Evolutionary conservation across 2,329 filamentous ascomycete species (phyloP), one percentile per base, ranked within the genome.

Genomic region (Pseudocercospora macadamiae): DNA sequence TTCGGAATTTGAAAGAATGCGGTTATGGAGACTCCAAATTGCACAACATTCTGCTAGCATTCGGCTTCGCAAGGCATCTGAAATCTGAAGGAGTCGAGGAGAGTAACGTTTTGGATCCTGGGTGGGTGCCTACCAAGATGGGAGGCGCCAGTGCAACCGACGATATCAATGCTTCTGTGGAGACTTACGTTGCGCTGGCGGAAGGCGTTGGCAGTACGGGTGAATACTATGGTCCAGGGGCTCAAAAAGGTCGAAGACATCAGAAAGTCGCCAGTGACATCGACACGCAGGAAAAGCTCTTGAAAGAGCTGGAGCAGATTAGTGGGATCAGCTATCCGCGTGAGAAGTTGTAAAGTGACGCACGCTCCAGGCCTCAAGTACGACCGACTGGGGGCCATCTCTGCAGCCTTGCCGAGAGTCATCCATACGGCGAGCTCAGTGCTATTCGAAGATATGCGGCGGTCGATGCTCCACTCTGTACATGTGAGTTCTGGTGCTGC

Each of bases 91-190:
- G 55, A 9, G 55, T 58, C 8, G 49, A 54, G 6, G 55, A 58
- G 55, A 44, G 49, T n/a, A 58, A 58, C 28, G 55, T 28, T 1
- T 23, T 58, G 30, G 55, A 58, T 42, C 55, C 55, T 5, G 55
- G 55, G 5, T 58, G 55, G 55, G 55, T 58, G 9, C 55, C 55
- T n/a, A 58, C 55, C 28, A 58, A 58, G 16, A 54, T 58, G 55
- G 55, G 55, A 3, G 55, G 55, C 16, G 32, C 36, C 4, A 25
- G 30, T n/a, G 55, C 55, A 4, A 30, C 55, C 9, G 55, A 54
- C 34, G 42, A 52, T 9, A 58, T 58, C 26, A 51, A 58, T 30
- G 49, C 51, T 39, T 53, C 48, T 9, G 49, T 58, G n/a, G 28
- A 53, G 49, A 58, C 55, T 3, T 58, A 58, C 28, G 49, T 58